Percentiles rank a stretch among this genome's conserved stretches.
These are phyloP conservation scores for Macrocystidia cucumis DNA, from an alignment of 1,284 basidiomycete species.

Conservation along the genomic window DNA sequence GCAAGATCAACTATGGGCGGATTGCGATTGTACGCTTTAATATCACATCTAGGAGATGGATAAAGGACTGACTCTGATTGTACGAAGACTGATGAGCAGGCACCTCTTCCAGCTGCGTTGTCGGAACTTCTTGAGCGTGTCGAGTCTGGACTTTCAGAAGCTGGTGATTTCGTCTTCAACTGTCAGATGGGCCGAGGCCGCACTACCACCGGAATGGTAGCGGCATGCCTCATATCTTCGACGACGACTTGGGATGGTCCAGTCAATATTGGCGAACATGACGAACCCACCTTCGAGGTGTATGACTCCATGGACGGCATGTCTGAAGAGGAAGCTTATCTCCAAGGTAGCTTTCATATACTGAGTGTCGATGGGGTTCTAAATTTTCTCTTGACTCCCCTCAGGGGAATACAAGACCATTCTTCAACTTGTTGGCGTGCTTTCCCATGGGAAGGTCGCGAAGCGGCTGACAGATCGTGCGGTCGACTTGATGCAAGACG, in stretches of 20 bases:
- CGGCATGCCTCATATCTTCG: slow-evolving; percentile 82
- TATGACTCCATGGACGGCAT: slow-evolving; percentile 71
- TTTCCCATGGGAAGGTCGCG: slow-evolving; percentile 87
- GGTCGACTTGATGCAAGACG: slow-evolving; percentile 88
- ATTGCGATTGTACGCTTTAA: slow-evolving; percentile 68
- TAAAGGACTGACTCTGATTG: slow-evolving; percentile 2
- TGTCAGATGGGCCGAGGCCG: slow-evolving; percentile 84
- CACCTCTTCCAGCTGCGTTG: slow-evolving; percentile 83
- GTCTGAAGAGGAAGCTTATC: slow-evolving; percentile 80
- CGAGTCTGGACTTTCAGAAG: slow-evolving; percentile 49
- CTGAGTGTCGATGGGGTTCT: slow-evolving; percentile 3
- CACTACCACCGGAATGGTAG: slow-evolving; percentile 91
- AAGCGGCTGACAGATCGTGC: slow-evolving; percentile 88
- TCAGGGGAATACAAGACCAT: slow-evolving; percentile 96
- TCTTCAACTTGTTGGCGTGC: slow-evolving; percentile 86
- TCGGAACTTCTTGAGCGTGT: slow-evolving; percentile 74
- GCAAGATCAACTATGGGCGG: slow-evolving; percentile 80
- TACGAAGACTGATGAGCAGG: slow-evolving; percentile 92
- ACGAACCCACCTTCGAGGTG: slow-evolving; percentile 30
- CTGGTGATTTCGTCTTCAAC: slow-evolving; percentile 80
- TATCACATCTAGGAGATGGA: neutral
- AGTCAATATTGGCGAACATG: slow-evolving; percentile 21
- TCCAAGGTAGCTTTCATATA: slow-evolving; percentile 57
- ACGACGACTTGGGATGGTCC: slow-evolving; percentile 54
- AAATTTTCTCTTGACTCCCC: slow-evolving; percentile 5